Evolutionary conservation across 805 yeast species (phyloP).

Genomic region (Cyberlindnera nakhonratchasimensis): DNA sequence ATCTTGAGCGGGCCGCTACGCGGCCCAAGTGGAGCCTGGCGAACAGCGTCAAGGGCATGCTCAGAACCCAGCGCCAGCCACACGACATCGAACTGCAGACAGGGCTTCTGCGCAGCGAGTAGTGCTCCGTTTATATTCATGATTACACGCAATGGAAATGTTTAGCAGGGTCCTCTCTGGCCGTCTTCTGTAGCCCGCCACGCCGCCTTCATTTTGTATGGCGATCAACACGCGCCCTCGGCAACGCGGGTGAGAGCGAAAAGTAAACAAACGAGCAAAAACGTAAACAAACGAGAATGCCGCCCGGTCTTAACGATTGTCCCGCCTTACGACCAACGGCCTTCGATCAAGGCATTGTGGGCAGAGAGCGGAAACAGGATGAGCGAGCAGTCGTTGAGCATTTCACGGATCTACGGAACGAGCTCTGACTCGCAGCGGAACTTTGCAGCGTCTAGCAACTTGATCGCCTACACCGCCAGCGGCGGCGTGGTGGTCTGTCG

Average conservation of each 20-base stretch:
- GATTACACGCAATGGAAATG: too few species aligned
- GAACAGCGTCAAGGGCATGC: constrained; percentile 15
- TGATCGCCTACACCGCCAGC: constrained; percentile 53
- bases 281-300: constrained; percentile 7
- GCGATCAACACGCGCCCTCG: too few species aligned
- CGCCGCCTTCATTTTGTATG: too few species aligned
- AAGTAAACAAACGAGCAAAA: too few species aligned
- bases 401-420: constrained; percentile 41
- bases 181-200: too few species aligned
- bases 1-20: constrained; percentile 18
- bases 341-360: too few species aligned
- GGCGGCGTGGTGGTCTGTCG: constrained; percentile 56
- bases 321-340: background rate
- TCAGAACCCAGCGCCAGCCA: constrained; percentile 5
- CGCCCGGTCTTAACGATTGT: background rate
- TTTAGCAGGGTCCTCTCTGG: too few species aligned
- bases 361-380: too few species aligned
- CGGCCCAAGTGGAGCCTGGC: constrained; percentile 13
- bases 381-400: constrained; percentile 12
- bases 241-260: too few species aligned
- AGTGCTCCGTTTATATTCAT: background rate
- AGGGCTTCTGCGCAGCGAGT: constrained; percentile 12
- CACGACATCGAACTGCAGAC: constrained; percentile 22
- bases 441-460: constrained; percentile 37
- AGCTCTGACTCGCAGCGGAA: constrained; percentile 43